Percentiles rank a stretch among this genome's conserved stretches.
These are phyloP conservation scores for Sporothrix euskadiensis DNA, from an alignment of 2,329 filamentous ascomycete genomes.

Conservation along the genomic window DNA sequence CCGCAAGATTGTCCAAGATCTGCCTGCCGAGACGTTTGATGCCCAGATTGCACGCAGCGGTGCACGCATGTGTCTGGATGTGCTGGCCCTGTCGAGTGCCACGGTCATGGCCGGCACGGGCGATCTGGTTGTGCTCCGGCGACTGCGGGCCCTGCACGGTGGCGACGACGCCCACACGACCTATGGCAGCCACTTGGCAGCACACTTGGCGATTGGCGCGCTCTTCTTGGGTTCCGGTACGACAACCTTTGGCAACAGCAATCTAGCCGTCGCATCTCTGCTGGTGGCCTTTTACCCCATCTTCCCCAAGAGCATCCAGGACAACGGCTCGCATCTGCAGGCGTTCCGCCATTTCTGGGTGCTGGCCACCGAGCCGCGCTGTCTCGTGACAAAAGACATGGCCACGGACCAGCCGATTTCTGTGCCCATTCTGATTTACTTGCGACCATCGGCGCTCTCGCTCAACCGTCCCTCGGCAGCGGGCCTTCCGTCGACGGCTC, in stretches of 20 bases:
- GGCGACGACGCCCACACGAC: slow-evolving; percentile 79
- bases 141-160: slow-evolving; percentile 84
- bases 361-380: slow-evolving; percentile 84
- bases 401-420: slow-evolving; percentile 78
- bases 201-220: slow-evolving; percentile 86
- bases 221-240: slow-evolving; percentile 92
- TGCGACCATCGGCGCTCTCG: slow-evolving; percentile 43
- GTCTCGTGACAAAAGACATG: slow-evolving; percentile 82
- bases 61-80: slow-evolving; percentile 86
- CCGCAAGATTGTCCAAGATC: slow-evolving; percentile 67
- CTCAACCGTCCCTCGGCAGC: slow-evolving; percentile 38
- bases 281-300: slow-evolving; percentile 92
- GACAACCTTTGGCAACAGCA: slow-evolving; percentile 84
- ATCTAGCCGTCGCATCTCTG: slow-evolving; percentile 81
- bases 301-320: slow-evolving; percentile 84
- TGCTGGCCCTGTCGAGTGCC: slow-evolving; percentile 76
- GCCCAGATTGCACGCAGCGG: slow-evolving; percentile 79
- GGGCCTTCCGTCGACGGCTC: slow-evolving; percentile 41
- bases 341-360: slow-evolving; percentile 98
- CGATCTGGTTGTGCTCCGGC: slow-evolving; percentile 79
- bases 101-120: slow-evolving; percentile 96
- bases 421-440: slow-evolving; percentile 66
- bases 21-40: slow-evolving; percentile 67
- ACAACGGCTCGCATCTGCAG: slow-evolving; percentile 92
- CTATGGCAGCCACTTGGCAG: slow-evolving; percentile 90